Base-by-base conservation (phyloP, 805 yeast species). In the Yamadazyma scolyti region DNA sequence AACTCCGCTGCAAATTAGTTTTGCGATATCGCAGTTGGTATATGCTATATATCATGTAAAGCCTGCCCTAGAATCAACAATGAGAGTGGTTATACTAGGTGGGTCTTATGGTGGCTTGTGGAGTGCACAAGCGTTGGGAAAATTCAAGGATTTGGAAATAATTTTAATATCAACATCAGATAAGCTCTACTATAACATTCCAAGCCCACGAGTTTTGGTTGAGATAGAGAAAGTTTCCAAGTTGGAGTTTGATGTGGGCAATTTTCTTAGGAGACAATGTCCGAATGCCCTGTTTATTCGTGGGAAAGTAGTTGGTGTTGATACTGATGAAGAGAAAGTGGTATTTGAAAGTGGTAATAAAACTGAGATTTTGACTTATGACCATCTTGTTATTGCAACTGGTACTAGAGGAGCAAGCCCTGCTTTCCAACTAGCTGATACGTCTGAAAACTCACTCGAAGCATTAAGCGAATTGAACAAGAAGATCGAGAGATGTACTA, bases 51-150 rank as follows among this genome's bases (percentile, higher is more conserved):
- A n/a, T n/a, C n/a, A n/a, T n/a, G n/a, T n/a, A n/a, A n/a, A n/a
- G n/a, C n/a, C n/a, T n/a, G n/a, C n/a, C n/a, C n/a, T n/a, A n/a
- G n/a, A n/a, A n/a, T n/a, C n/a, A n/a, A 23, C 17, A 16, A 20
- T 15, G 28, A 25, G 22, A 15, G 33, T 60, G n/a, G 53, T 58
- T 2, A 57, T 62, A 13, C 43, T 62, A 11, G 68, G 69, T n/a
- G 65, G 58, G 7, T 61, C 65, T 2, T 60, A 40, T 32, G 65
- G 61, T 4, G 68, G 52, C 5, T 37, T 48, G n/a, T 25, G 20
- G 6, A 62, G 60, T 6, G 48, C 52, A n/a, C 48, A 48, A 16
- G 20, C 46, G 9, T 27, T 54, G 12, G 13, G 30, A 7, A n/a
- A n/a, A n/a, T n/a, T n/a, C n/a, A 13, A 28, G 8, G 22, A 26